Evolutionary conservation across 495 filamentous ascomycete species (phyloP).

Genomic region (Hapsidospora chrysogenum): DNA sequence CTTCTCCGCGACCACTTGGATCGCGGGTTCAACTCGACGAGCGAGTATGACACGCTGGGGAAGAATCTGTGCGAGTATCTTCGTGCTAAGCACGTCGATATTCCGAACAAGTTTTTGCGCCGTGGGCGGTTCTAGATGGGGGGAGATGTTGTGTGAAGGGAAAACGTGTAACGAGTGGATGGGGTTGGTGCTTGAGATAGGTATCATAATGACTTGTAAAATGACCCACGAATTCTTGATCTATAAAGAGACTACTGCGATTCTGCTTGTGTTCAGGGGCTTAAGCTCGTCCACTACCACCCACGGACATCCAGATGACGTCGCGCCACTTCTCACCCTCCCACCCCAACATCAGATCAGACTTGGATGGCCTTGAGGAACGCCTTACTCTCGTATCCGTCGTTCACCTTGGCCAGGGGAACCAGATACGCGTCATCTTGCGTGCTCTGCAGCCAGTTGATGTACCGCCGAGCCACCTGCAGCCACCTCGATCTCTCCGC

Average conservation of each 20-base stretch:
- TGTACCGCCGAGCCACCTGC: conserved; percentile 36
- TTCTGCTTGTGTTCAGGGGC: too few relatives aligned
- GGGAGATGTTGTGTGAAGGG: too few relatives aligned
- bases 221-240: too few relatives aligned
- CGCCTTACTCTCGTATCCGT: conserved; percentile 34
- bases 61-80: conserved; percentile 11
- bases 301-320: too few relatives aligned
- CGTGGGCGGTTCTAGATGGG: too few relatives aligned
- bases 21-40: conserved; percentile 11
- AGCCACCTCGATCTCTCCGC: conserved; percentile 40
- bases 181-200: too few relatives aligned
- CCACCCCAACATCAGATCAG: too few relatives aligned
- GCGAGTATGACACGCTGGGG: conserved; percentile 14
- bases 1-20: conserved; percentile 16
- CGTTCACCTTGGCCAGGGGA: conserved; percentile 34
- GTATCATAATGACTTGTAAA: too few relatives aligned
- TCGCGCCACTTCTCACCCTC: too few relatives aligned
- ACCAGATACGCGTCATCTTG: conserved; percentile 23
- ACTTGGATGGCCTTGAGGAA: conserved; percentile 20
- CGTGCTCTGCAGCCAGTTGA: conserved; percentile 27
- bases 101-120: conserved; percentile 8
- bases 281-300: too few relatives aligned
- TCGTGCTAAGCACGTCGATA: conserved; percentile 7
- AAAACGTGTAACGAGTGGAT: too few relatives aligned
- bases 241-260: too few relatives aligned